Evolutionary conservation across 371 early-diverging fungal species (phyloP), one percentile per base, ranked within the genome.

Genomic region (Lichtheimia ornata): DNA sequence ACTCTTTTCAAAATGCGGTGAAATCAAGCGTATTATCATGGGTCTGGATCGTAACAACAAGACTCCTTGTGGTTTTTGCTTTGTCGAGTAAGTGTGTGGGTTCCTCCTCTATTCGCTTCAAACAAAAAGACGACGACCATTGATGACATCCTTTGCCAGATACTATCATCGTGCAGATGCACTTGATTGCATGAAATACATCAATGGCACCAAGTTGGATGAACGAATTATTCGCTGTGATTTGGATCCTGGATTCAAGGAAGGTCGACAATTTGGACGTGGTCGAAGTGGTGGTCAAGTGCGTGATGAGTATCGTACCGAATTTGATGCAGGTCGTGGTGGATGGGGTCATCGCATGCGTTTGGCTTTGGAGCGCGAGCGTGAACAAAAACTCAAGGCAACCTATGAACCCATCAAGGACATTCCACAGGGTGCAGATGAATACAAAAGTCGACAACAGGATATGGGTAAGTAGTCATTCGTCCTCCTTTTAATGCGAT

Each of bases 21-120:
- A 96, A 64, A 93, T 99, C 62, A 97, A 97, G 70, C 89, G 97
- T 67, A 96, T 98, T 57, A 97, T 98, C 68, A 98, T 99, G 98
- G 99, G 99, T 0, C 85, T 99, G 13, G 97, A 98, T 76, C 84
- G 94, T 20, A 84, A 87, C 60, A 90, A 90, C 70, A 93, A 93
- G 73, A 97, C 97, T 4, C 99, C 99, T 5, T 99, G 99, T 69
- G 99, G 99, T 3, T 99, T 99, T 73, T 97, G 98, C 68, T 98
- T 98, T 84, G 98, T 98, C 53, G 98, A 97, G 94, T 96, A 86
- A 67, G 86, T n/a, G n/a, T n/a, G n/a, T n/a, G n/a, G n/a, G n/a
- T n/a, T n/a, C n/a, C n/a, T n/a, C n/a, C n/a, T n/a, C n/a, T n/a
- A n/a, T n/a, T n/a, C n/a, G n/a, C n/a, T n/a, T n/a, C n/a, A n/a